These are phyloP conservation scores for Actinomucor elegans DNA, from an alignment of 371 early-diverging fungal species.

Conservation along the genomic window DNA sequence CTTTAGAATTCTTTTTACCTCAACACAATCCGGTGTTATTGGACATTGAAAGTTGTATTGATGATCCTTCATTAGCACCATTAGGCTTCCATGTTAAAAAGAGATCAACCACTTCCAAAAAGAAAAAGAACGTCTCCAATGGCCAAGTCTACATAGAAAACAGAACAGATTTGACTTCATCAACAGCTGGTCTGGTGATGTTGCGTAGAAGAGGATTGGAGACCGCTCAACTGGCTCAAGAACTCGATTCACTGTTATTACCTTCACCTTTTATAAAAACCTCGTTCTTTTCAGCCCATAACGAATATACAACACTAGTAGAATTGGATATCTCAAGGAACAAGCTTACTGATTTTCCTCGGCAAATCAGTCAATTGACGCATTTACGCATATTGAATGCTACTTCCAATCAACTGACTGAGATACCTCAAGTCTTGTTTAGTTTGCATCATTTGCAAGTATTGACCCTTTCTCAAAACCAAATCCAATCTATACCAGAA, in stretches of 20 bases:
- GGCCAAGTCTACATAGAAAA: constrained; percentile 16
- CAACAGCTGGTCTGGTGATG: constrained; percentile 36
- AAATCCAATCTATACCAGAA: constrained; percentile 42
- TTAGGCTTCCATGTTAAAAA: constrained; percentile 50
- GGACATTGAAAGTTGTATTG: constrained; percentile 66
- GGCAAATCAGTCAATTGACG: constrained; percentile 38
- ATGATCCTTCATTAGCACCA: constrained; percentile 59
- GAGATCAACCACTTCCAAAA: background rate
- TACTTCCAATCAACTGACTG: constrained; percentile 54
- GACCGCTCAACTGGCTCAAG: constrained; percentile 36
- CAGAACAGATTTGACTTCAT: background rate
- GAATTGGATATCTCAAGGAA: constrained; percentile 66
- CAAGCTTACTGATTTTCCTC: constrained; percentile 43
- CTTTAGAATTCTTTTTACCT: constrained; percentile 16
- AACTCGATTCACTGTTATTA: constrained; percentile 31
- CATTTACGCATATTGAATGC: constrained; percentile 52
- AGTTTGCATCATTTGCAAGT: constrained; percentile 47
- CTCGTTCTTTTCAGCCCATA: background rate
- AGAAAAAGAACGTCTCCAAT: constrained; percentile 8
- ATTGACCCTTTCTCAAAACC: constrained; percentile 57
- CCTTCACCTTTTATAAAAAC: constrained; percentile 34
- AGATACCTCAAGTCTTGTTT: constrained; percentile 52
- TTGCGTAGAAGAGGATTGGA: constrained; percentile 49
- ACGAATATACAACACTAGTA: constrained; percentile 36
- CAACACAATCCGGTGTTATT: constrained; percentile 21